A percentile compares a stretch with the other conserved stretches of the same genome.
These are phyloP conservation scores for Pseudonectria foliicola DNA, from an alignment of 2,329 filamentous ascomycete species.

Conservation along the genomic window DNA sequence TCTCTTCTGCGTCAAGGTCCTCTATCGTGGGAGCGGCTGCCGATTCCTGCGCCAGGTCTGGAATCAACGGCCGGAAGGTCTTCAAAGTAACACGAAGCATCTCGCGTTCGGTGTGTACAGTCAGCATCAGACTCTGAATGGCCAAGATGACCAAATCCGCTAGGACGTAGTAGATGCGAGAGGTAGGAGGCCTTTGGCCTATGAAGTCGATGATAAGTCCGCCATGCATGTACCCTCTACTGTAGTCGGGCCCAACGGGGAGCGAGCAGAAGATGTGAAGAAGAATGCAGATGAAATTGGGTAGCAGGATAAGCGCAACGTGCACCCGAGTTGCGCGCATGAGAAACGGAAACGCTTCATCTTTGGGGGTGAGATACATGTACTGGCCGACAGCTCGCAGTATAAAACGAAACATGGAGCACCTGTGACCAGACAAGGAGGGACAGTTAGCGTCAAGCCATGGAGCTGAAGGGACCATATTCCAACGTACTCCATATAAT, in stretches of 20 bases:
- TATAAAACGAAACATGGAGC: conserved; percentile 56
- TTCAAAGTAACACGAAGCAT: conserved; percentile 43
- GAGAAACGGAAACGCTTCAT: conserved; percentile 47
- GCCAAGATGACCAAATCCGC: conserved; percentile 49
- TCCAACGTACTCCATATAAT: conserved; percentile 61
- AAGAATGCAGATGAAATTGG: conserved; percentile 54
- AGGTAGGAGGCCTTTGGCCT: conserved; percentile 56
- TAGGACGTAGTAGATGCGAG: conserved; percentile 46
- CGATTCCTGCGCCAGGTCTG: conserved; percentile 22
- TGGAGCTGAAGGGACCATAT: neutral
- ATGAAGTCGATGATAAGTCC: conserved; percentile 62
- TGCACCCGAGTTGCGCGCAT: conserved; percentile 51
- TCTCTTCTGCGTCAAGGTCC: conserved; percentile 51
- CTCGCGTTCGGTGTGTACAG: conserved; percentile 55
- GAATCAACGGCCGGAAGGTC: conserved; percentile 28
- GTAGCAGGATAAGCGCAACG: conserved; percentile 49
- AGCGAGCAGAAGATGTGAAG: conserved; percentile 50
- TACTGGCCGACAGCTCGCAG: conserved; percentile 53
- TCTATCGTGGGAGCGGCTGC: conserved; percentile 30
- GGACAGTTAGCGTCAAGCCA: conserved; percentile 8
- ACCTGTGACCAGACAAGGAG: conserved; percentile 34
- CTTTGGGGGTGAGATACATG: conserved; percentile 57
- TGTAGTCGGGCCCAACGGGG: conserved; percentile 51
- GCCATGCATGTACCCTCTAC: conserved; percentile 59
- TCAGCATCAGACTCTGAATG: conserved; percentile 57